phyloP scores from a whole-genome alignment of 179 eudicot genomes.

The Gypsophila paniculata region DNA sequence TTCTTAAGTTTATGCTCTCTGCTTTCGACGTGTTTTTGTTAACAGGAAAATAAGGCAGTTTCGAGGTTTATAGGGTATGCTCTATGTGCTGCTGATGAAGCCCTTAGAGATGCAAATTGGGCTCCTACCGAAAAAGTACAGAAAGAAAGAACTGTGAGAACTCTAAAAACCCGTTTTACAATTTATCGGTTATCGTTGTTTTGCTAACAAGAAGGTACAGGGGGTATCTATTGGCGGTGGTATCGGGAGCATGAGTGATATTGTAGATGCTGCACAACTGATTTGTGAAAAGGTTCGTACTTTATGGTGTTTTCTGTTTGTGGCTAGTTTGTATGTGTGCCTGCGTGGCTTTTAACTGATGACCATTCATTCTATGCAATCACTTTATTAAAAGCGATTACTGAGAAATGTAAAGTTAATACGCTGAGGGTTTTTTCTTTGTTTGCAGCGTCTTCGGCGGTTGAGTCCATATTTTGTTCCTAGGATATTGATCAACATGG shows the following conservation, averaged over 20 bases:
- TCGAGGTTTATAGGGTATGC: conserved; percentile 93
- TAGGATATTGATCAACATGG: conserved; percentile 92
- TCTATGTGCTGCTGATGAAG: conserved; percentile 91
- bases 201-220: conserved; percentile 44
- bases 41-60: conserved; percentile 75
- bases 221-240: conserved; percentile 99
- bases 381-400: not conserved
- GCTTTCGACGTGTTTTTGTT: conserved; percentile 11
- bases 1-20: conserved; percentile 4
- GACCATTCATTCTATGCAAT: not conserved
- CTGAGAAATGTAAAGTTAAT: not conserved
- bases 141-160: conserved; percentile 74
- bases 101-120: conserved; percentile 93
- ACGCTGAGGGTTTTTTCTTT: conserved; percentile 2
- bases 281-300: conserved; percentile 76
- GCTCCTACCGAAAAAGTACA: conserved; percentile 50
- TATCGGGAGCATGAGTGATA: conserved; percentile 84
- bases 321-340: not conserved
- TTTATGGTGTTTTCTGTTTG: not conserved
- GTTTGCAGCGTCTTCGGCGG: conserved; percentile 72
- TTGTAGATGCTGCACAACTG: conserved; percentile 80
- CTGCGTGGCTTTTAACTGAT: not conserved
- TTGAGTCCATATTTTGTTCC: conserved; percentile 95
- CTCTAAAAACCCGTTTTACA: not conserved
- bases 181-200: conserved; percentile 12